Conservation (phyloP, 2,329 filamentous ascomycete species). For the Diplodia mutila region DNA sequence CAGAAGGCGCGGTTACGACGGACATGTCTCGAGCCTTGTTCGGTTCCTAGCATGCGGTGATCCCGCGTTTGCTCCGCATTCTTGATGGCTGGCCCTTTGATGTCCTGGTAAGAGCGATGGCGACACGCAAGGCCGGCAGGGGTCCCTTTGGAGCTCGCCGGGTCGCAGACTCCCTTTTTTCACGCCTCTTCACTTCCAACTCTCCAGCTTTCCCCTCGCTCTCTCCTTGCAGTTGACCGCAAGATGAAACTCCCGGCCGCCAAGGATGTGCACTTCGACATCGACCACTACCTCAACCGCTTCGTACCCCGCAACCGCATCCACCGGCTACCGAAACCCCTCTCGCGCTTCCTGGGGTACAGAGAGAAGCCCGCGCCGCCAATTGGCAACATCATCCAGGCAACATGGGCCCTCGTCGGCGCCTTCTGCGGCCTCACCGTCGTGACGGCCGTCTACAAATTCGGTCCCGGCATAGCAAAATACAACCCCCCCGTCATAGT, state of each 20-base stretch:
- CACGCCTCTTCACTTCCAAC: background rate
- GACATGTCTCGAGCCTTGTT: conserved; percentile 1
- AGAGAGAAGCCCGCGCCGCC: conserved; percentile 43
- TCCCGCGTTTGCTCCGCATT: conserved; percentile 16
- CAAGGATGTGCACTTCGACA: conserved; percentile 62
- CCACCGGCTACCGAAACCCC: conserved; percentile 63
- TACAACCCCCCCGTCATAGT: conserved; percentile 50
- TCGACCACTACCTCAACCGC: conserved; percentile 76
- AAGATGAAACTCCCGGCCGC: conserved; percentile 18
- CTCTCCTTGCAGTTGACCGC: background rate
- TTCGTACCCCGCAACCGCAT: conserved; percentile 69
- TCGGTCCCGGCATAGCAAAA: conserved; percentile 41
- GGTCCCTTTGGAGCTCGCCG: background rate
- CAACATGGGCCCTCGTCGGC: conserved; percentile 49
- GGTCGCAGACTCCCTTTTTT: background rate
- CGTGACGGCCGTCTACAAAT: conserved; percentile 48
- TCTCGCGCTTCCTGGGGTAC: conserved; percentile 68
- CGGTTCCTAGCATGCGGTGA: conserved; percentile 2
- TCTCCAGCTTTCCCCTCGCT: background rate
- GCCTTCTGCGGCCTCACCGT: conserved; percentile 50
- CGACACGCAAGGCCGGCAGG: background rate
- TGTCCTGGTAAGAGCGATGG: conserved; percentile 6
- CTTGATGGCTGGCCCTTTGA: background rate
- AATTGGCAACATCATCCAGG: conserved; percentile 47
- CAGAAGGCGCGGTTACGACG: background rate